These are phyloP conservation scores for Picea sitchensis DNA, from an alignment of 75 land plant genomes.

Conservation along the genomic window DNA sequence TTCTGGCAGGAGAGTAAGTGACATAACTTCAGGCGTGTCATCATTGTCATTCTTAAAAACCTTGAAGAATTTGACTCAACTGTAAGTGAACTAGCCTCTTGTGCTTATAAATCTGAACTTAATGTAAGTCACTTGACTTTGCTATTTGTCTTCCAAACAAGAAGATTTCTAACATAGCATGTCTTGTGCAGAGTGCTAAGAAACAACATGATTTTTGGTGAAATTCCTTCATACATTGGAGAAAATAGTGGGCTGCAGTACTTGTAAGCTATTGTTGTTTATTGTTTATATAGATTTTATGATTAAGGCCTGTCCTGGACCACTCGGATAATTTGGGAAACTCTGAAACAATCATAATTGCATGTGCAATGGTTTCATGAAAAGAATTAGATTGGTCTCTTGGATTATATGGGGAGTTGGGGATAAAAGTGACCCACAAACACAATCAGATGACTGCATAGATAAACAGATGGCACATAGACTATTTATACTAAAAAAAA, in stretches of 20 bases:
- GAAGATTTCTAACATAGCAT: not conserved
- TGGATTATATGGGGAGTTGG: not conserved
- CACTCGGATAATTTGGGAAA: not conserved
- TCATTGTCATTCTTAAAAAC: slow-evolving; percentile 20
- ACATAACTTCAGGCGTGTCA: slow-evolving; percentile 17
- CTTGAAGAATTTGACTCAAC: slow-evolving; percentile 16
- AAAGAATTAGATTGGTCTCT: not conserved
- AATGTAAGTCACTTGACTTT: not conserved
- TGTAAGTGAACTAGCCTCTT: slow-evolving; percentile 16
- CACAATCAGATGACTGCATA: not conserved
- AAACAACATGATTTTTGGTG: slow-evolving; percentile 24
- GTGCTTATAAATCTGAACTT: not conserved
- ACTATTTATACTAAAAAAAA: not conserved
- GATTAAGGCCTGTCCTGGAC: not conserved
- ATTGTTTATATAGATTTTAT: no score
- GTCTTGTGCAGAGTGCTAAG: slow-evolving; percentile 19
- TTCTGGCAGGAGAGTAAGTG: slow-evolving; percentile 25
- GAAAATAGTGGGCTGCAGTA: slow-evolving; percentile 5
- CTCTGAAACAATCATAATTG: not conserved
- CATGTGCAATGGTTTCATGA: not conserved
- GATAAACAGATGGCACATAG: not conserved
- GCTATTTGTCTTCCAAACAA: not conserved
- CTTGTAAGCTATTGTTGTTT: slow-evolving; percentile 20
- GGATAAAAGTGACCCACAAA: not conserved
- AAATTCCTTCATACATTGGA: slow-evolving; percentile 24